Conservation (phyloP, 345 rosid species). For the Lepidium sativum region DNA sequence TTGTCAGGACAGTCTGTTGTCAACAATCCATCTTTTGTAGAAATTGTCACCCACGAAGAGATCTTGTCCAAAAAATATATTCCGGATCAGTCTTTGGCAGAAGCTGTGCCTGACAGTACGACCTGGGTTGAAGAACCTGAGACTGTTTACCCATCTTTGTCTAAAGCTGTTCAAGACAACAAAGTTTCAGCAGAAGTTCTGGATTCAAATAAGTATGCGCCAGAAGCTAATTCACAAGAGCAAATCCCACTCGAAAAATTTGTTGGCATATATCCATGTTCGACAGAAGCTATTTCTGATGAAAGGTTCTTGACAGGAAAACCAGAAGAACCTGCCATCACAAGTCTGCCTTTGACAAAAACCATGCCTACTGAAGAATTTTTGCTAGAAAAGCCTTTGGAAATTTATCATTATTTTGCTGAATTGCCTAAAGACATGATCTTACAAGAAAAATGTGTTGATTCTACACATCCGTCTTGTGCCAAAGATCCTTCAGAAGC, state of each 20-base stretch:
- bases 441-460: conserved; percentile 3
- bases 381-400: conserved; percentile 6
- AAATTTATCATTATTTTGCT: neutral
- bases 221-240: conserved; percentile 5
- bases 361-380: neutral
- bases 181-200: neutral
- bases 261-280: neutral
- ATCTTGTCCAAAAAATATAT: neutral
- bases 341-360: neutral
- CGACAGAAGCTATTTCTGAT: conserved; percentile 13
- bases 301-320: conserved; percentile 1
- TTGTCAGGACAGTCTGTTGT: conserved; percentile 4
- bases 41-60: neutral
- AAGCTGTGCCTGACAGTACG: conserved; percentile 8
- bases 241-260: neutral
- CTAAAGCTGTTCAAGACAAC: conserved; percentile 5
- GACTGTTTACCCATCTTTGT: neutral
- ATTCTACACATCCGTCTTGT: neutral
- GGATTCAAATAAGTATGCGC: neutral
- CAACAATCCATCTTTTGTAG: neutral
- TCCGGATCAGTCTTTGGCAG: conserved; percentile 2
- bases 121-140: conserved; percentile 1
- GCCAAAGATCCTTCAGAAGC: conserved; percentile 6
- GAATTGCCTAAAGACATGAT: conserved; percentile 12
- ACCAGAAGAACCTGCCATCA: neutral